Base-by-base conservation (phyloP, 768 basidiomycete genomes). In the Calocybe gangraenosa region DNA sequence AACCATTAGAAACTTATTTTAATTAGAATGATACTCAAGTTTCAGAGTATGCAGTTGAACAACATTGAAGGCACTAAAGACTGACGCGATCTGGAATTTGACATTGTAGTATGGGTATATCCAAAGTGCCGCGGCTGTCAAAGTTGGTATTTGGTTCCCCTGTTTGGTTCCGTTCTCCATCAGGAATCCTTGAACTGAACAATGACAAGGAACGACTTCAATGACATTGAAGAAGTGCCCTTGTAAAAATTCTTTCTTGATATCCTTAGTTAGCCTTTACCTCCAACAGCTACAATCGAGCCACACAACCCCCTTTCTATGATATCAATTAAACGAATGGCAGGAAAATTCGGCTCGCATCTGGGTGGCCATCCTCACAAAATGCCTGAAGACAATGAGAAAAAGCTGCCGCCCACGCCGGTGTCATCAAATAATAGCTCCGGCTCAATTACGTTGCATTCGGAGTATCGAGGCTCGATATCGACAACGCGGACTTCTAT, bases 401-500 rank as follows among this genome's bases (percentile, higher is more conserved):
- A 51, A 17, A 60, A 50, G 22, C 40, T 54, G 37, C 58, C 62
- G 44, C 56, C 63, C 13, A 59, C 57, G 17, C 56, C 64, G 11
- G 65, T 65, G 19, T 58, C 59, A 7, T 64, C 67, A 20, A 56
- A 62, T 50, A 60, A 65, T 49, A 58, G 57, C 44, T 59, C 62
- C 37, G 50, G 59, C 22, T 58, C 64, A 25, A 49, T 56, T 36
- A 49, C 52, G 22, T 56, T 67, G 3, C 64, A 70, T 28, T 74
- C 70, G 48, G 82, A 78, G 51, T 74, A 82, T 52, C 70, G 81
- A 42, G 80, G 73, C 13, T 87, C 83, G 3, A 76, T 87, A 62
- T 87, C 85, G 1, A 85, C 81, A 0, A 71, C 78, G 50, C 67
- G 82, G 40, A 87, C 84, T 0, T 84, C 84, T 2, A 62, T 61